Base-by-base conservation (phyloP, 2,329 filamentous ascomycete genomes). In the Talaromyces funiculosus region DNA sequence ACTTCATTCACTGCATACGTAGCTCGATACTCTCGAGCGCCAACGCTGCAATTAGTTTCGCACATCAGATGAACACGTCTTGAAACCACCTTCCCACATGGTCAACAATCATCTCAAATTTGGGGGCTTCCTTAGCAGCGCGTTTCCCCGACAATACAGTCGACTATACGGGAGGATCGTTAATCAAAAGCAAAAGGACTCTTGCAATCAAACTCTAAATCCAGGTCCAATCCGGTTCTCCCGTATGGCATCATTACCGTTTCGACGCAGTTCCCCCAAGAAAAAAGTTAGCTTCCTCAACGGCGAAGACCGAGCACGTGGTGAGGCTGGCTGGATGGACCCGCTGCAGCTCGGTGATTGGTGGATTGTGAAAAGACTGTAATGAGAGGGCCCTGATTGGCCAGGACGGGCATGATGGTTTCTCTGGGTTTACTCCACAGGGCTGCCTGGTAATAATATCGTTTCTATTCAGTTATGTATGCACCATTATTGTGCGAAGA, bases 131-230 rank as follows among this genome's bases (percentile, higher is more conserved):
- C 14, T 16, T 10, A 47, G 14, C 24, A n/a, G 8, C 43, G 24
- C 16, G 24, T 29, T 47, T 47, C 22, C 24, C 22, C 24, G 43
- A 45, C 22, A 26, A 29, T 24, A 24, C 43, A 24, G 43, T 26
- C 7, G 14, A n/a, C n/a, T n/a, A n/a, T 29, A 29, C 43, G 43
- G 24, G 43, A 55, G 37, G 37, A 55, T 55, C 4, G 35, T 2
- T 43, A 55, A 55, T 55, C 22, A 22, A 31, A 55, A 22, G 37
- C 40, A 14, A 31, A 42, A 55, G 53, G 53, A 55, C 53, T 55
- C 53, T 31, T 43, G 42, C 43, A 29, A n/a, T 3, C 22, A 47
- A 29, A 47, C 43, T 47, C 22, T 47, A 47, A 26, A n/a, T 29
- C 8, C 10, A n/a, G n/a, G 43, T n/a, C 22, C 22, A 47, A 26